Conservation (phyloP, 2,329 filamentous ascomycete species). For the Parasarocladium wereldwijsianum region DNA sequence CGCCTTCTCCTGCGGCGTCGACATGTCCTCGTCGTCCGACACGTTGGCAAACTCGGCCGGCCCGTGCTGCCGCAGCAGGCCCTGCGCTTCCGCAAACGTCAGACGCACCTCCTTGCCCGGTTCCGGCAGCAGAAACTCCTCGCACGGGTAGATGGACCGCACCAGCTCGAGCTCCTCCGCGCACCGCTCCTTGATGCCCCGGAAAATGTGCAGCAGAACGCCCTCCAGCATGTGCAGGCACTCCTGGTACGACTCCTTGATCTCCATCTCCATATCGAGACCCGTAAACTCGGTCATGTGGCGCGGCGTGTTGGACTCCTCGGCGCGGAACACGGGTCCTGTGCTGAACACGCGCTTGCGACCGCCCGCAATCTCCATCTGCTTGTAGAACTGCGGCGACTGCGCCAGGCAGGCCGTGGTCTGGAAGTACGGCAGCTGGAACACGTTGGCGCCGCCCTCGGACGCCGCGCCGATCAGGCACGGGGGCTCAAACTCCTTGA, state of each 20-base stretch:
- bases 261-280: conserved; percentile 84
- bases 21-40: conserved; percentile 64
- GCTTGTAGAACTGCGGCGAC: conserved; percentile 77
- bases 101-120: conserved; percentile 61
- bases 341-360: conserved; percentile 67
- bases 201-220: conserved; percentile 67
- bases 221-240: conserved; percentile 58
- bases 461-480: conserved; percentile 81
- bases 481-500: conserved; percentile 77
- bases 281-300: conserved; percentile 68
- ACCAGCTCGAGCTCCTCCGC: conserved; percentile 59
- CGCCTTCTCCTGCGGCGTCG: conserved; percentile 73
- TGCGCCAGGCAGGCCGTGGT: conserved; percentile 68
- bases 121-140: conserved; percentile 62
- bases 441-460: conserved; percentile 87
- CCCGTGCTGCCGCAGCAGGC: conserved; percentile 62
- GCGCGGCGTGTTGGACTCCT: conserved; percentile 70
- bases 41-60: conserved; percentile 52
- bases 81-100: conserved; percentile 64
- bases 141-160: conserved; percentile 60
- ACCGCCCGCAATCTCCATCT: conserved; percentile 68
- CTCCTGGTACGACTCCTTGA: conserved; percentile 64
- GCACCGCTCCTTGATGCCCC: conserved; percentile 52
- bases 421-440: conserved; percentile 80
- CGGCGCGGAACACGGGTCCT: conserved; percentile 72